Evolutionary conservation across 208 protist genomes (phyloP), one percentile per base, ranked within the genome.

Genomic region (Trypanosoma brucei): DNA sequence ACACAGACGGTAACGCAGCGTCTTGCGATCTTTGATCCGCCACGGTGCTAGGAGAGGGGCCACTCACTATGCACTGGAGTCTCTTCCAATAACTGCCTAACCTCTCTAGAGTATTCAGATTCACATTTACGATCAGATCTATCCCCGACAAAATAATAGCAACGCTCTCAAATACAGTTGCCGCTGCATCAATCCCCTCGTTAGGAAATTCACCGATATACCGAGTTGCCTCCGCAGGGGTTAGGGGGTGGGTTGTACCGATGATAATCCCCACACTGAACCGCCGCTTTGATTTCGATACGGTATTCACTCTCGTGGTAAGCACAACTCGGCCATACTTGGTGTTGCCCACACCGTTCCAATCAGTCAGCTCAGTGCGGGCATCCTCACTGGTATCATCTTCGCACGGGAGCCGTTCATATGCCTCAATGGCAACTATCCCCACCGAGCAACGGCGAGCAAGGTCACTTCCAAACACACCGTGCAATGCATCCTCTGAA

Each of bases 401-500:
- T 33, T 52, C 38, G 42, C 31, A 40, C 7, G 54, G 37, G n/a
- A 56, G 46, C 6, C 38, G 9, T 49, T 73, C 68, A 55, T 73
- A 73, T 14, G 67, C 46, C 39, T 73, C 61, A 52, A 73, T 36
- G 37, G 55, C 40, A 40, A 59, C 51, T 40, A 73, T 73, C 11
- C 68, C 68, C 45, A 45, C 49, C 40, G 68, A 73, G 22, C 59
- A 66, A 8, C 68, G 52, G 44, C 68, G 59, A 30, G 60, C 68
- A 36, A 59, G 40, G 39, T 73, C 34, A 39, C 67, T 73, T 54
- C 63, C 45, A 67, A 73, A 73, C 48, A 73, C 61, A 53, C 67
- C 68, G 53, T 73, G 55, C 62, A 73, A 67, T 55, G 68, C 68
- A 53, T 73, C 68, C 13, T 73, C 68, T n/a, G 37, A 55, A 42